Evolutionary conservation across 257 asterid species (phyloP), one percentile per base, ranked within the genome.

Genomic region (Solanum piurae): DNA sequence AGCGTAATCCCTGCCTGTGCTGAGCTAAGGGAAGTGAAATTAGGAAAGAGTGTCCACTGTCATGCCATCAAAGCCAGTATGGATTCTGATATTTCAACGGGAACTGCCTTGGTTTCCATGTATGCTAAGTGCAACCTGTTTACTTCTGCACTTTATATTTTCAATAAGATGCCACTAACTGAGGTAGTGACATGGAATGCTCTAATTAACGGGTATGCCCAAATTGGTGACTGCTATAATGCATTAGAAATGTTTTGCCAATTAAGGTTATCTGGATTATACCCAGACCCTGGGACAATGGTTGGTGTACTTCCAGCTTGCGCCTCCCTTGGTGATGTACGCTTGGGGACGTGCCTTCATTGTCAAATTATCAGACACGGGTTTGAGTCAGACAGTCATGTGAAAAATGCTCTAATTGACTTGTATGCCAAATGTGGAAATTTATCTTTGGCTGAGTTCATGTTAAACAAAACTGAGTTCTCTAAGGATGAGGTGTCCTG

Each of bases 151-250:
- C 38, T 89, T 60, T 23, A 58, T 49, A 16, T 91, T n/a, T 90
- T 91, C 74, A 83, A 87, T 55, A 77, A 86, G 68, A 87, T 91
- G 88, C 91, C 92, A 60, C 37, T 25, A 11, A 88, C 86, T 18
- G 93, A 91, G 88, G 77, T 89, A 36, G 91, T 91, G 74, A 90
- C 93, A 25, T 91, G 93, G 93, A 91, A 90, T 86, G 89, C 91
- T 87, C 88, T 91, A 52, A 88, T 90, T 38, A 91, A 90, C 31
- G 91, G 91, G 33, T 89, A 88, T 80, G 90, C 89, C 12, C 93
- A 91, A 89, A 79, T 86, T 29, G 91, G 90, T 23, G 90, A 90
- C 58, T 87, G 88, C 55, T 46, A 89, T 21, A 46, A 25, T 44
- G 88, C 89, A 23, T 72, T 91, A 31, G 88, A 86, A 85, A 84